Evolutionary conservation across 441 rosid species (phyloP).

Genomic region (Pelargonium fulgidum): DNA sequence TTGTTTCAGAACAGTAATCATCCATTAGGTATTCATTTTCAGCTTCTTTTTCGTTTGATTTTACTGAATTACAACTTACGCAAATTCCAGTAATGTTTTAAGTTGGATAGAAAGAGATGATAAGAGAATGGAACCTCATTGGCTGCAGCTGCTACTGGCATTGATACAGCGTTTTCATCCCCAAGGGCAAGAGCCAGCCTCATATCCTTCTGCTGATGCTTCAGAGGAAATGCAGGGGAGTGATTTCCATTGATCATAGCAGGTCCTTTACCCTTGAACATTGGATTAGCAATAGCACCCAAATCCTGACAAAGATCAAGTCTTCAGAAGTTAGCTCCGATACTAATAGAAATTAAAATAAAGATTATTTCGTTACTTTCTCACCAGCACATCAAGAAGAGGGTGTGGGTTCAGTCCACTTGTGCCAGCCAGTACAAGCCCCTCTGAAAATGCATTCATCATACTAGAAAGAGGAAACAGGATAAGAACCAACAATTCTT

Average conservation of each 20-base stretch:
- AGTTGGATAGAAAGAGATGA: neutral
- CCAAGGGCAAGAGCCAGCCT: constrained; percentile 93
- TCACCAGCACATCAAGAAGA: constrained; percentile 72
- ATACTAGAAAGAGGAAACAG: constrained; percentile 32
- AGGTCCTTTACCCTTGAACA: constrained; percentile 83
- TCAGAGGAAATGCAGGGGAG: constrained; percentile 79
- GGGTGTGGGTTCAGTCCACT: constrained; percentile 67
- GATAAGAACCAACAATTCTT: neutral
- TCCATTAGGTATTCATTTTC: no score
- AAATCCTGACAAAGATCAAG: constrained; percentile 48
- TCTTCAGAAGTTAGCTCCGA: constrained; percentile 9
- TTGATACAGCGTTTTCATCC: constrained; percentile 78
- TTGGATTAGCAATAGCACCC: constrained; percentile 68
- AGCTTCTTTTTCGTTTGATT: no score
- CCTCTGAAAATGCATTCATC: constrained; percentile 93
- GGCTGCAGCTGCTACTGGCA: constrained; percentile 91
- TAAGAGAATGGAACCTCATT: constrained; percentile 50
- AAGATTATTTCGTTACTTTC: constrained; percentile 15
- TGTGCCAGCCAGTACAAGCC: constrained; percentile 70
- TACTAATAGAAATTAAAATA: neutral
- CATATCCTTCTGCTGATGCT: constrained; percentile 95
- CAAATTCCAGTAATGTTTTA: neutral
- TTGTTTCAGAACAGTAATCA: no score
- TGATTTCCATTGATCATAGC: constrained; percentile 55
- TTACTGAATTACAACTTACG: no score